Evolutionary conservation across 768 basidiomycete genomes (phyloP).

Genomic region (Hirschioporus abietinus): DNA sequence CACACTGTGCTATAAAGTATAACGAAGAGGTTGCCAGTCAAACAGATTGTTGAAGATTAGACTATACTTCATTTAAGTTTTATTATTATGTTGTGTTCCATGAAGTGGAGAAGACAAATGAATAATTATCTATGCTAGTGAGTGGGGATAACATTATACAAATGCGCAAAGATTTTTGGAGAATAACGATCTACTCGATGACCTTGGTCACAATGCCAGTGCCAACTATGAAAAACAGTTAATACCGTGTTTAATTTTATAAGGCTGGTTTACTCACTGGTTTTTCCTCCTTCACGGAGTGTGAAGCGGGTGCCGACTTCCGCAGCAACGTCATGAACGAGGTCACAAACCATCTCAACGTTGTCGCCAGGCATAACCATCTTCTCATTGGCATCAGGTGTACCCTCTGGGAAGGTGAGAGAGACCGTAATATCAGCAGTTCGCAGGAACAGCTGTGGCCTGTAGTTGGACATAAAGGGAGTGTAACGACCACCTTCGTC

Average conservation of each 20-base stretch:
- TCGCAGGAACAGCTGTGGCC: slow-evolving; percentile 92
- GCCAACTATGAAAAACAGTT: slow-evolving; percentile 51
- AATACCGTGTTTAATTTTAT: slow-evolving; percentile 11
- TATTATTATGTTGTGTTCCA: not conserved
- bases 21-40: too few species aligned
- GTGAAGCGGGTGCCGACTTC: slow-evolving; percentile 92
- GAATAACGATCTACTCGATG: slow-evolving; percentile 35
- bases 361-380: slow-evolving; percentile 99
- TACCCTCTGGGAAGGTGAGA: slow-evolving; percentile 83
- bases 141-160: slow-evolving; percentile 16
- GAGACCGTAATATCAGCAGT: slow-evolving; percentile 89
- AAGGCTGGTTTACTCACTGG: slow-evolving; percentile 45
- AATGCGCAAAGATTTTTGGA: slow-evolving; percentile 5
- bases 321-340: slow-evolving; percentile 81
- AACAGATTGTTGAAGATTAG: too few species aligned
- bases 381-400: slow-evolving; percentile 74
- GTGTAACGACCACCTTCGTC: slow-evolving; percentile 86
- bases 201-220: slow-evolving; percentile 94
- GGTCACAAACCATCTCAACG: slow-evolving; percentile 82
- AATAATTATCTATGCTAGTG: slow-evolving; percentile 4
- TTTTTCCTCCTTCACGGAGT: slow-evolving; percentile 91
- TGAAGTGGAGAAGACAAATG: not conserved
- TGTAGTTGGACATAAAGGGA: slow-evolving; percentile 91
- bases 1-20: too few species aligned
- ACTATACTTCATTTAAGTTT: not conserved